Base-by-base conservation (phyloP, 2,329 filamentous ascomycete species). In the Bipolaris victoriae region DNA sequence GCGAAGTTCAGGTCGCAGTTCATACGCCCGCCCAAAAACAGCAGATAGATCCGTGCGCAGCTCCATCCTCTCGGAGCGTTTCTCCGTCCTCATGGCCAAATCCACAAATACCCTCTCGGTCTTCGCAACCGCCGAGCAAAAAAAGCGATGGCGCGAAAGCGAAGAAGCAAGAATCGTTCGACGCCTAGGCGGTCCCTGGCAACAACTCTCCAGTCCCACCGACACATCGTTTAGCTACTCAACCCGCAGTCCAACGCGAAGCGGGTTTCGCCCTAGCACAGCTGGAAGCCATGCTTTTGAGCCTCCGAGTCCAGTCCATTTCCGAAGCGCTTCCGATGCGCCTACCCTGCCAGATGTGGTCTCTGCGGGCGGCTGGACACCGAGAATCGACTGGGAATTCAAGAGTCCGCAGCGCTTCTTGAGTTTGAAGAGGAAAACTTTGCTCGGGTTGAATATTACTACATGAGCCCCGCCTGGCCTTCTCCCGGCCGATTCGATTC, bases 141-240 rank as follows among this genome's bases (percentile, higher is more conserved):
- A 62, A 9, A 55, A 54, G 40, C 48, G 55, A 31, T 68, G 65
- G 65, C 64, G 65, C 46, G 55, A 60, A 40, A 64, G 60, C n/a
- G 63, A 69, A 52, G 60, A 67, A 49, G 44, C 47, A 33, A 65
- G 65, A 24, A 65, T 69, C 37, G 52, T 69, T 26, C 52, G 56
- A 11, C 64, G 65, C 10, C 47, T 69, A 1, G 66, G 66, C 9
- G 66, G 66, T 5, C 66, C 66, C 2, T 69, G 66, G 66, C 44
- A 53, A 18, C 50, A 57, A 26, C 49, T 58, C 10, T 36, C 55
- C 26, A 57, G 49, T 26, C 58, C 62, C 10, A 53, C 52, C 7
- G 48, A 55, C 7, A 51, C 57, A 1, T 44, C 52, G 3, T 62
- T 55, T 44, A 56, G 49, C 47, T 52, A 41, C 47, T 20, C 16